Evolutionary conservation across 2,329 filamentous ascomycete genomes (phyloP).

Genomic region (Fusarium sp.): DNA sequence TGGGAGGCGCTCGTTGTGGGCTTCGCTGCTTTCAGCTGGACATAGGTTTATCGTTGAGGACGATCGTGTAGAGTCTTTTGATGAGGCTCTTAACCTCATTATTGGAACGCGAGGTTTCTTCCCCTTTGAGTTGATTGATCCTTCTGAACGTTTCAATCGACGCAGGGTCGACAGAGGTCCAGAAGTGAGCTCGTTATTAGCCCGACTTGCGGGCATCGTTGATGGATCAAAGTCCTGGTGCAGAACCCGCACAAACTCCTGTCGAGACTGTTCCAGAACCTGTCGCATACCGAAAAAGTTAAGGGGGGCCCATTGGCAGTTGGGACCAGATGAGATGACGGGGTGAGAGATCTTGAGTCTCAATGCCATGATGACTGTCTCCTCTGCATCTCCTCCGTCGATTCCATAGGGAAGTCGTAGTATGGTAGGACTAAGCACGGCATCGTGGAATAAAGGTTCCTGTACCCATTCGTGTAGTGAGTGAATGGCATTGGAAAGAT

Average conservation of each 20-base stretch:
- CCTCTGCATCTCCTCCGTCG: conserved; percentile 17
- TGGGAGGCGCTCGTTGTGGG: not conserved
- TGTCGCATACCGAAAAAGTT: conserved; percentile 74
- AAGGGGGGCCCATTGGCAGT: conserved; percentile 69
- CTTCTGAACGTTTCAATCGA: not conserved
- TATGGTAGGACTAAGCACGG: conserved; percentile 55
- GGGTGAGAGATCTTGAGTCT: conserved; percentile 71
- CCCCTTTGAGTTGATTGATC: not conserved
- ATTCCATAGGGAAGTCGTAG: conserved; percentile 54
- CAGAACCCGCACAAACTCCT: conserved; percentile 68
- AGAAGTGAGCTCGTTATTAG: conserved; percentile 17
- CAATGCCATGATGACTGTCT: conserved; percentile 63
- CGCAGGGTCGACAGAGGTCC: conserved; percentile 5
- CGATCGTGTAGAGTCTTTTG: conserved; percentile 1
- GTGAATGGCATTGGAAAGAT: conserved; percentile 56
- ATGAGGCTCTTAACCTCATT: not conserved
- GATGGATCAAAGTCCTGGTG: conserved; percentile 66
- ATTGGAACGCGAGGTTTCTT: not conserved
- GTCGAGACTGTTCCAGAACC: conserved; percentile 66
- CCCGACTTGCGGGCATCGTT: conserved; percentile 4
- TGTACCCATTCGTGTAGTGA: conserved; percentile 54
- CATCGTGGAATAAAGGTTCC: conserved; percentile 58
- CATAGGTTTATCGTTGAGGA: conserved; percentile 15
- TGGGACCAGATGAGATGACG: conserved; percentile 58
- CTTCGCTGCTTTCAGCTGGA: not conserved